phyloP scores from a whole-genome alignment of 805 yeast species.

The Tetrapisispora nanseiensis region DNA sequence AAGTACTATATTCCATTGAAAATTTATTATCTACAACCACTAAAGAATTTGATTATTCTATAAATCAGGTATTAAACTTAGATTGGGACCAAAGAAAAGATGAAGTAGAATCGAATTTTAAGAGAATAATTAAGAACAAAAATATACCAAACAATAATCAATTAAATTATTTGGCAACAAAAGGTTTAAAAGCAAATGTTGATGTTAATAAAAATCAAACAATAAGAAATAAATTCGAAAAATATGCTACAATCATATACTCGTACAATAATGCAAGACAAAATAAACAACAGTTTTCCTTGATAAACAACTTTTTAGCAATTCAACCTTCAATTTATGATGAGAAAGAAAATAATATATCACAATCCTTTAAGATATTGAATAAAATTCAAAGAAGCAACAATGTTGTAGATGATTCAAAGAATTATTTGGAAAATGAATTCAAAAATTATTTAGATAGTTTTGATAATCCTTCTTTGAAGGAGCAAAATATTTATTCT shows the following conservation, averaged over 20 bases:
- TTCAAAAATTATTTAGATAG: slow-evolving; percentile 63
- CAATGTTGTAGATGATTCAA: slow-evolving; percentile 46
- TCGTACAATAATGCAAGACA: slow-evolving; percentile 63
- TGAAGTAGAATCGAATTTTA: slow-evolving; percentile 63
- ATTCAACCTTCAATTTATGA: slow-evolving; percentile 45
- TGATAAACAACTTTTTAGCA: slow-evolving; percentile 51
- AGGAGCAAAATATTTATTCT: neutral
- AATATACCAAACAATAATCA: slow-evolving; percentile 2
- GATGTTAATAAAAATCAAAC: slow-evolving; percentile 35
- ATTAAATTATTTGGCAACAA: slow-evolving; percentile 1
- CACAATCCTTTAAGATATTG: slow-evolving; percentile 54
- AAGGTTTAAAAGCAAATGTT: slow-evolving; percentile 21
- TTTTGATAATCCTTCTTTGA: slow-evolving; percentile 8
- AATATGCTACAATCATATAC: slow-evolving; percentile 61
- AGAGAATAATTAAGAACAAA: slow-evolving; percentile 37
- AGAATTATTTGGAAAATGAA: slow-evolving; percentile 59
- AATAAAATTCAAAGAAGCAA: slow-evolving; percentile 9
- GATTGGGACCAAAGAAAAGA: slow-evolving; percentile 81
- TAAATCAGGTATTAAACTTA: slow-evolving; percentile 59
- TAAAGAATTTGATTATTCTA: slow-evolving; percentile 70
- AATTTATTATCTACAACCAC: slow-evolving; percentile 66
- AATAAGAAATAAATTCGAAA: slow-evolving; percentile 51
- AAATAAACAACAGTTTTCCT: slow-evolving; percentile 37
- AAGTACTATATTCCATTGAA: slow-evolving; percentile 71
- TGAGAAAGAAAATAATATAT: slow-evolving; percentile 54